Base-by-base conservation (phyloP, 2,329 filamentous ascomycete species). In the Cladophialophora carrionii region DNA sequence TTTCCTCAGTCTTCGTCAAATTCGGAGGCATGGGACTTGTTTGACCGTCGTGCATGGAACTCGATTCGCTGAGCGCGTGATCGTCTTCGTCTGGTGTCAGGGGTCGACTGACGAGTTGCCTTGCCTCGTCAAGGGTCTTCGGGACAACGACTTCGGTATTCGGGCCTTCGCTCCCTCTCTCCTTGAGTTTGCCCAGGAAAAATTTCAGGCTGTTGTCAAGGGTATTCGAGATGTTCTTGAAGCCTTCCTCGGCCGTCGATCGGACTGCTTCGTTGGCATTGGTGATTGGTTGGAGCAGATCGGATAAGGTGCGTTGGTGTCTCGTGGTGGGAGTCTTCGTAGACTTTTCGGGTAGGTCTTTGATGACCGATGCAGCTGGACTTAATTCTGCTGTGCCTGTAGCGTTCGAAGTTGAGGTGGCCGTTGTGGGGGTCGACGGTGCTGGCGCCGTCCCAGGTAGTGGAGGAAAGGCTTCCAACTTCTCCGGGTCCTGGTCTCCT, bases 171-270 rank as follows among this genome's bases (percentile, higher is more conserved):
- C 73, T 76, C 86, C 79, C 71, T 87, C 61, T 83, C 75, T 96
- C 92, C 67, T 90, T 91, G 22, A 97, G 82, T 71, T 92, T 91
- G 17, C 94, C 94, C 61, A 99, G 87, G 26, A 99, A 81, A 75
- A 98, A 96, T 66, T 92, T 95, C 79, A 97, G 96, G 75, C 92
- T 97, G 73, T 91, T 92, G 65, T 94, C 93, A 3, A 98, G 81
- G 55, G 92, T 96, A 73, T 85, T 93, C 68, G 94, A 91, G 70
- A 99, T 96, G 41, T 88, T 96, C 74, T 97, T 96, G 69, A 98
- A 83, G 1, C 93, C 86, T 75, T 96, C 92, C 73, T 99, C 95
- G 10, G 95, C 95, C 0, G 92, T 93, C 71, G 85, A 92, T 65
- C 96, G 85, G 29, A 96, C 87, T 1, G 90, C 90, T 75, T 96